Conservation (phyloP, 441 rosid genomes). For the Gossypium schwendimanii region DNA sequence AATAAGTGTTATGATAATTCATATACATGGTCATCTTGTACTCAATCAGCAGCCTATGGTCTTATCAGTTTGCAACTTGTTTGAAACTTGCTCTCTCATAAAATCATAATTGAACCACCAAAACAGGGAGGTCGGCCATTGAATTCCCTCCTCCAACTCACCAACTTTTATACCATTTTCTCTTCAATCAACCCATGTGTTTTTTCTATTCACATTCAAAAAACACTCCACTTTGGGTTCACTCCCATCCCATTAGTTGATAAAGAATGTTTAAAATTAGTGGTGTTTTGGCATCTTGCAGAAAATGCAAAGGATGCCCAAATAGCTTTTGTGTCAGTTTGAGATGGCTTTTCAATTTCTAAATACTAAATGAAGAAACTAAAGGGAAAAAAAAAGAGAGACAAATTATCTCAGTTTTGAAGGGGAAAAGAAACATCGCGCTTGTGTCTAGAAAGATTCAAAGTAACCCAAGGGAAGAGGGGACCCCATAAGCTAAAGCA, state of each 20-base stretch:
- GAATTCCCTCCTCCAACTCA: neutral
- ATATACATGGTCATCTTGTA: neutral
- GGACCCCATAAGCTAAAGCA: neutral
- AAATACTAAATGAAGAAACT: neutral
- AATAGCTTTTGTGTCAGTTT: neutral
- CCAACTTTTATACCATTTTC: neutral
- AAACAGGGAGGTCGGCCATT: neutral
- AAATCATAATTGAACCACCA: neutral
- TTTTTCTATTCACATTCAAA: neutral
- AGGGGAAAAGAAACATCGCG: neutral
- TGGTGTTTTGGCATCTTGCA: neutral
- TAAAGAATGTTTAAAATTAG: neutral
- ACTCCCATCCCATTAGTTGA: neutral
- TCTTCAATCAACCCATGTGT: neutral
- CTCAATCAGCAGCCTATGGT: neutral
- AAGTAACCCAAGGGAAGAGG: neutral
- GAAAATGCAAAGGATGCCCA: neutral
- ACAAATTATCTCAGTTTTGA: neutral
- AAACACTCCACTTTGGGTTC: neutral
- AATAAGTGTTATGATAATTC: neutral
- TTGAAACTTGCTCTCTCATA: too few relatives aligned
- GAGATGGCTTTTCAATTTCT: neutral
- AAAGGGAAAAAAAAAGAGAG: neutral
- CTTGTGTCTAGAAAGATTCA: slow-evolving; percentile 1
- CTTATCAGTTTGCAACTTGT: slow-evolving; percentile 2